Conservation (phyloP, 164 flowering plant genomes). For the Tetrastigma voinierianum region DNA sequence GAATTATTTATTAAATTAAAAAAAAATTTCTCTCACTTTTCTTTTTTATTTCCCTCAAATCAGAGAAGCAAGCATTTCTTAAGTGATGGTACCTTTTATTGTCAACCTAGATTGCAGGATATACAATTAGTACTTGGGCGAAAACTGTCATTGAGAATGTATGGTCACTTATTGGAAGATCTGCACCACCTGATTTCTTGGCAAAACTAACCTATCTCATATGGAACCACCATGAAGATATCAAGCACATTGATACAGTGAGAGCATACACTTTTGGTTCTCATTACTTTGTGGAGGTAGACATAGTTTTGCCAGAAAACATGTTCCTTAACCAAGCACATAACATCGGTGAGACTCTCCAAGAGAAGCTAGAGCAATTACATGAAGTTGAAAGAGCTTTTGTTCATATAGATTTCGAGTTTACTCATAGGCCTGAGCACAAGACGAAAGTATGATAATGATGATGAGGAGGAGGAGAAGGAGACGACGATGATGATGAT, state of each 20-base stretch:
- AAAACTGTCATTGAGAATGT: slow-evolving; percentile 76
- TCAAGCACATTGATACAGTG: slow-evolving; percentile 88
- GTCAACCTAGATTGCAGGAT: slow-evolving; percentile 71
- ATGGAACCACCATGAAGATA: slow-evolving; percentile 82
- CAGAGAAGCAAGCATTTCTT: too few species aligned
- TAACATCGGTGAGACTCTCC: slow-evolving; percentile 77
- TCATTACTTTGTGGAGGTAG: slow-evolving; percentile 86
- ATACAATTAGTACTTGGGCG: slow-evolving; percentile 77
- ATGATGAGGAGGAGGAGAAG: too few species aligned
- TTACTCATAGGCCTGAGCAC: slow-evolving; percentile 74
- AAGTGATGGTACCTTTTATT: too few species aligned
- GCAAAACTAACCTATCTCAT: slow-evolving; percentile 69
- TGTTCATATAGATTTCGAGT: slow-evolving; percentile 83
- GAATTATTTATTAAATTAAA: too few species aligned
- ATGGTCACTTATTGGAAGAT: slow-evolving; percentile 63
- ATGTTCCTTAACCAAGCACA: slow-evolving; percentile 70
- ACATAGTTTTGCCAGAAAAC: slow-evolving; percentile 72
- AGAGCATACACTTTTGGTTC: slow-evolving; percentile 79
- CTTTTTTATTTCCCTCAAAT: too few species aligned
- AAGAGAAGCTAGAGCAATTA: slow-evolving; percentile 80
- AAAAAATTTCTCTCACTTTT: too few species aligned
- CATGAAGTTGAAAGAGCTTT: slow-evolving; percentile 83
- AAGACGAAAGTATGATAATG: slow-evolving; percentile 38
- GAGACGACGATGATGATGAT: slow-evolving; percentile 5
- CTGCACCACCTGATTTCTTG: slow-evolving; percentile 79